A percentile compares a stretch with the other conserved stretches of the same genome.
These are phyloP conservation scores for Diplocarpon rosae DNA, from an alignment of 2,329 filamentous ascomycete genomes.

Conservation along the genomic window DNA sequence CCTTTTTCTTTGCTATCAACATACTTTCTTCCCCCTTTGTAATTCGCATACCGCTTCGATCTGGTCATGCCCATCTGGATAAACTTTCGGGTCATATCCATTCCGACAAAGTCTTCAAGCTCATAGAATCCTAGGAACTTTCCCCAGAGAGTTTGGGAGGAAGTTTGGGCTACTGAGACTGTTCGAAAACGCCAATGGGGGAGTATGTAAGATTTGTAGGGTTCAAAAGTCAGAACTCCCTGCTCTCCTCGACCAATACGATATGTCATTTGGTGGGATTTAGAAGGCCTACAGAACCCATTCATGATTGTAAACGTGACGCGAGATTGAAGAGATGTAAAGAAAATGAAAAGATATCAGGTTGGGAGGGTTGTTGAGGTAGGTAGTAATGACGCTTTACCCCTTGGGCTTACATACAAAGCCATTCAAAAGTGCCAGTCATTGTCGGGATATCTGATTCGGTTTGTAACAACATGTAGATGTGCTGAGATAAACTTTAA, in stretches of 20 bases:
- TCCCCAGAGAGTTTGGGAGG: constrained; percentile 36
- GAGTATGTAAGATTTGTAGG: constrained; percentile 49
- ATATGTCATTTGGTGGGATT: constrained; percentile 38
- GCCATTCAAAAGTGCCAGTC: no score
- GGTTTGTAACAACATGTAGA: no score
- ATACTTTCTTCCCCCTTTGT: constrained; percentile 45
- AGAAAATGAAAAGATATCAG: background rate
- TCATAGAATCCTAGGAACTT: constrained; percentile 42
- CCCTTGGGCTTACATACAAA: no score
- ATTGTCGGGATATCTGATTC: no score
- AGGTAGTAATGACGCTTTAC: no score
- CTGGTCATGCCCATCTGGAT: constrained; percentile 57
- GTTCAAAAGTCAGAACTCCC: constrained; percentile 50
- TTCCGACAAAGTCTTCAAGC: constrained; percentile 47
- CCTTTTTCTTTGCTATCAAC: constrained; percentile 26
- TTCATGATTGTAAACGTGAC: constrained; percentile 7
- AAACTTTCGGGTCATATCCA: constrained; percentile 54
- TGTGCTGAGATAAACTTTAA: no score
- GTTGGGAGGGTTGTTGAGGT: background rate
- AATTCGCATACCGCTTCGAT: constrained; percentile 47
- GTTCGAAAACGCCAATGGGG: constrained; percentile 51
- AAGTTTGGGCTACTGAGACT: constrained; percentile 37
- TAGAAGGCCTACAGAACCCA: constrained; percentile 12
- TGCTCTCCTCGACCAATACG: constrained; percentile 48
- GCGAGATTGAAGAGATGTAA: background rate